Evolutionary conservation across 805 yeast species (phyloP), one percentile per base, ranked within the genome.

Genomic region (Metschnikowia gruessii): DNA sequence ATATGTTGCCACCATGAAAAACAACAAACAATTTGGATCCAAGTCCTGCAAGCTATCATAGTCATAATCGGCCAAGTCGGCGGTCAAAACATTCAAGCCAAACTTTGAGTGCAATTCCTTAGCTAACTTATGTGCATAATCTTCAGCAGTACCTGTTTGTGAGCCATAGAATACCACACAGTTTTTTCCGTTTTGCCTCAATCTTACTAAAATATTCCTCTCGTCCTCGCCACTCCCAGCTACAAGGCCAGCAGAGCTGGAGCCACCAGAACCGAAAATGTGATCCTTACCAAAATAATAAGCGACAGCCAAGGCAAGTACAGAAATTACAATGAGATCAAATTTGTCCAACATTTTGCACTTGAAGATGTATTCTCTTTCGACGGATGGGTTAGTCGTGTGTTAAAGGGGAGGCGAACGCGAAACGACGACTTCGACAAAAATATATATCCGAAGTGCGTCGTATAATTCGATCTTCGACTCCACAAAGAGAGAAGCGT

Each of bases 121-220:
- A 40, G 96, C 82, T 56, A 90, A 83, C 63, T 92, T 87, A 57
- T 85, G 80, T 16, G 97, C 95, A 59, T 90, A 92, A 62, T 94
- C 99, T 69, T 94, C 99, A 37, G 98, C 96, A 15, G 99, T 94
- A 53, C 99, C 99, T 4, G 99, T 94, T 69, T 94, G 99, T 12
- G 98, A 91, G 15, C 96, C 98, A 63, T 78, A 94, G 50, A 94
- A 77, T 3, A 94, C 84, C 37, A 90, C 71, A 31, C 87, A 85
- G 53, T 85, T 84, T 68, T 92, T 91, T 51, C 79, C 76, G 58
- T 82, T 82, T 32, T 71, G 70, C 42, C 71, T 70, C 55, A 92
- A 64, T 2, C 78, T 79, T 47, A 79, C 80, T 9, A 77, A 71
- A 37, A 86, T 66, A 62, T 83, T 82, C 60, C 89, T 72, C n/a